Percentiles rank a stretch among this genome's conserved stretches.
These are phyloP conservation scores for Bombardia bombarda DNA, from an alignment of 495 filamentous ascomycete genomes.

Conservation along the genomic window DNA sequence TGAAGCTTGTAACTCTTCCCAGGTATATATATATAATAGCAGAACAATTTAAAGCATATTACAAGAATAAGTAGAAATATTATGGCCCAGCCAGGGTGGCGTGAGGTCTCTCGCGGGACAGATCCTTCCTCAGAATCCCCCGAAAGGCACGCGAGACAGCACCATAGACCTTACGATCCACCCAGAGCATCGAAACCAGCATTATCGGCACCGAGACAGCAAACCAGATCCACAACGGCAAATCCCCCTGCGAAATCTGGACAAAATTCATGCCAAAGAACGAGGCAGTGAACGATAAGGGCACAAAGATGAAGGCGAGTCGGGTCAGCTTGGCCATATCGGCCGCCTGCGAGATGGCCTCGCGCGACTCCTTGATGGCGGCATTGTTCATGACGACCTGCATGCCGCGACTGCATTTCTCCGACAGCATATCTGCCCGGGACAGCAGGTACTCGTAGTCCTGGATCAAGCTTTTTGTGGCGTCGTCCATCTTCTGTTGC, in stretches of 20 bases:
- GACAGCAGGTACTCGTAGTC: slow-evolving; percentile 2
- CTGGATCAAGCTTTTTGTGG: background rate
- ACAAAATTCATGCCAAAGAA: slow-evolving; percentile 35
- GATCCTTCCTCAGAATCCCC: too few species aligned
- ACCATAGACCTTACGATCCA: too few species aligned
- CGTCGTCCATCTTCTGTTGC: too few species aligned
- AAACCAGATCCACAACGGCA: background rate
- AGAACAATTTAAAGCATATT: too few species aligned
- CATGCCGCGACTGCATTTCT: slow-evolving; percentile 15
- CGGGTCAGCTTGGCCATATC: slow-evolving; percentile 19
- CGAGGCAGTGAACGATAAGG: slow-evolving; percentile 19
- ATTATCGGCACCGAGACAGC: too few species aligned
- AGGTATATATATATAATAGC: too few species aligned
- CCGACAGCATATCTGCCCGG: slow-evolving; percentile 6
- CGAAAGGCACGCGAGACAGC: too few species aligned
- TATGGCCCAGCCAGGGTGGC: too few species aligned
- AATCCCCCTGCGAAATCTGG: slow-evolving; percentile 1
- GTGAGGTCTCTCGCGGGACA: too few species aligned
- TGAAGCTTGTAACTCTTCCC: too few species aligned
- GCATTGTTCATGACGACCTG: slow-evolving; percentile 15
- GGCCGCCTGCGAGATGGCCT: slow-evolving; percentile 20
- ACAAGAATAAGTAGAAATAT: too few species aligned
- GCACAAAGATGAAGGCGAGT: slow-evolving; percentile 20
- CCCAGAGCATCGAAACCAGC: too few species aligned
- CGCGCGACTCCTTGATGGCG: slow-evolving; percentile 19